phyloP scores from a whole-genome alignment of 192 early-diverging fungal genomes.

The Gonapodya sp. region DNA sequence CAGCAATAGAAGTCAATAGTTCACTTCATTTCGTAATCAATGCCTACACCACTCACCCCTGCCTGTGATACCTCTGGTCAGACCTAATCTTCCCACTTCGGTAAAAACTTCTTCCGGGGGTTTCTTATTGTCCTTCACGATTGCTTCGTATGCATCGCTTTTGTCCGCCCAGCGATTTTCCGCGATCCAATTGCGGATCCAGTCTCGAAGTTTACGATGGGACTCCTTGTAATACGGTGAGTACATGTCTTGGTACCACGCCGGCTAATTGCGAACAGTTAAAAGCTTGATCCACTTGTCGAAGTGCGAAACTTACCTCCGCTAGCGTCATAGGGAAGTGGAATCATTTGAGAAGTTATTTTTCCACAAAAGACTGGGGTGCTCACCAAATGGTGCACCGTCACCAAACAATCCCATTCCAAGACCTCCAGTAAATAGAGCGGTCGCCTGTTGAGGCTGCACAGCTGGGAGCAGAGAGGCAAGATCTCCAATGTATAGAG shows the following conservation, averaged over 20 bases:
- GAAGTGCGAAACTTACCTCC: no score
- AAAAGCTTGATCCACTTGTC: no score
- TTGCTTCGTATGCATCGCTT: background rate
- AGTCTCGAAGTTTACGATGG: background rate
- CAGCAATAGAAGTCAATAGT: no score
- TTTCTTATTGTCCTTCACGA: background rate
- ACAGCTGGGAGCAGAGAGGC: background rate
- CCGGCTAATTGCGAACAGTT: background rate
- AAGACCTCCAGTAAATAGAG: background rate
- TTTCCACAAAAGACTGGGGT: background rate
- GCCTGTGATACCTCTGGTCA: background rate
- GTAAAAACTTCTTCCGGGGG: background rate
- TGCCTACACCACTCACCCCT: background rate
- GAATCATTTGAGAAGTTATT: background rate
- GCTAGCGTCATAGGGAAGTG: no score
- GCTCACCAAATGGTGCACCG: background rate
- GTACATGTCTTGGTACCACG: conserved; percentile 8
- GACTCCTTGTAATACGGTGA: conserved; percentile 6
- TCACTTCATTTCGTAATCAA: no score
- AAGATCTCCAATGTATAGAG: background rate
- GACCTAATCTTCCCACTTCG: background rate
- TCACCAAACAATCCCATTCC: background rate
- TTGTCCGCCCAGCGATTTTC: conserved; percentile 3
- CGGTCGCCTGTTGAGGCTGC: background rate
- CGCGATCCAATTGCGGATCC: background rate